Percentiles rank a stretch among this genome's conserved stretches.
Evolutionary conservation across 2,329 filamentous ascomycete species (phyloP).

Genomic region (Graphiopsis chlorocephala): DNA sequence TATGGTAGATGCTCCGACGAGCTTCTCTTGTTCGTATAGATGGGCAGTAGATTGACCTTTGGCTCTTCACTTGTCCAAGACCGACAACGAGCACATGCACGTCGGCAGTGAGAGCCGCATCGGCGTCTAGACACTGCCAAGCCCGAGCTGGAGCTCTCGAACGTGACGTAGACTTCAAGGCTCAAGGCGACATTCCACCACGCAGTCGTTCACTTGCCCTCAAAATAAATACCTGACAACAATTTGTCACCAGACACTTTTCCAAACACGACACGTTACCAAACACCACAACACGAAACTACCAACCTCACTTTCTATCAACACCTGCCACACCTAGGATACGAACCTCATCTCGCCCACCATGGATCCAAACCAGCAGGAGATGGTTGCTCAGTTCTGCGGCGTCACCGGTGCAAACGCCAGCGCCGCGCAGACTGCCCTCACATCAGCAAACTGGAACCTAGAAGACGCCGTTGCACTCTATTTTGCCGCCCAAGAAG

Average conservation of each 20-base stretch:
- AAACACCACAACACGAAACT: neutral
- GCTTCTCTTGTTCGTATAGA: neutral
- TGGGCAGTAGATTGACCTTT: neutral
- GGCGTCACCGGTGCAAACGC: constrained; percentile 36
- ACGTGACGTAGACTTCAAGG: constrained; percentile 2
- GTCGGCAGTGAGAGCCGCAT: constrained; percentile 5
- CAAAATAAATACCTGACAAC: too few species aligned
- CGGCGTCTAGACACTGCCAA: neutral
- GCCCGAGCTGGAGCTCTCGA: constrained; percentile 1
- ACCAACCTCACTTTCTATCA: neutral
- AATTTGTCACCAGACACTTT: neutral
- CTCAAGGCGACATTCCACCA: constrained; percentile 39
- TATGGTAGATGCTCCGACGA: neutral
- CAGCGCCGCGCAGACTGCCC: constrained; percentile 40
- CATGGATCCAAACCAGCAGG: constrained; percentile 33
- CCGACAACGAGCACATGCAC: constrained; percentile 2
- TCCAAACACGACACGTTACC: too few species aligned
- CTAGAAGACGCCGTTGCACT: constrained; percentile 45
- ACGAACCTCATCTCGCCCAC: constrained; percentile 3
- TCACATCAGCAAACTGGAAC: constrained; percentile 45
- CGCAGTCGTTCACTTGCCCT: neutral
- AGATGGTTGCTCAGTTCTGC: constrained; percentile 37
- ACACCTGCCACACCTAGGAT: neutral
- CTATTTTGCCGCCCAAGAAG: constrained; percentile 44
- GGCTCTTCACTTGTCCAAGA: neutral